phyloP scores from a whole-genome alignment of 2,329 filamentous ascomycete species.

The Arthrinium phaeospermum region DNA sequence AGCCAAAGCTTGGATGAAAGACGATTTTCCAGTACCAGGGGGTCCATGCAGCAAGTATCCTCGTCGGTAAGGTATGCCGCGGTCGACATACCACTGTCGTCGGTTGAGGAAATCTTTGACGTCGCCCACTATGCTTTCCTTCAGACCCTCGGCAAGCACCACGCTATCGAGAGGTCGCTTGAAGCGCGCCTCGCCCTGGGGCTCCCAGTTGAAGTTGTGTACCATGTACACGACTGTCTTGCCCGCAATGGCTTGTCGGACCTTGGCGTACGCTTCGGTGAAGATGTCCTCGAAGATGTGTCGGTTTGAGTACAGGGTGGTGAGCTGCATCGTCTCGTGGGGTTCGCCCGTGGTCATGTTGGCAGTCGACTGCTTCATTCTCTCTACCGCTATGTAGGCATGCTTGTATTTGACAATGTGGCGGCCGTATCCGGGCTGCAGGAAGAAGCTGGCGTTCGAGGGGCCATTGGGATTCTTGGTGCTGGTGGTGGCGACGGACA shows the following conservation, averaged over 20 bases:
- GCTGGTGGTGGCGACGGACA: conserved; percentile 59
- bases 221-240: conserved; percentile 93
- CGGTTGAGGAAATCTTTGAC: conserved; percentile 81
- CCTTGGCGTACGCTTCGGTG: conserved; percentile 81
- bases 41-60: conserved; percentile 90
- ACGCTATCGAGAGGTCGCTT: conserved; percentile 91
- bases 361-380: conserved; percentile 84
- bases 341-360: conserved; percentile 84
- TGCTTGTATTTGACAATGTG: conserved; percentile 87
- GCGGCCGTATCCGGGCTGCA: conserved; percentile 89
- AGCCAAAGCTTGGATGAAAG: conserved; percentile 93
- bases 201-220: conserved; percentile 82
- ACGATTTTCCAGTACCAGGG: conserved; percentile 91
- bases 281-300: conserved; percentile 92
- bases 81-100: conserved; percentile 87
- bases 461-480: conserved; percentile 63
- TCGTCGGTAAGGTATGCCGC: conserved; percentile 90
- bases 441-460: conserved; percentile 78
- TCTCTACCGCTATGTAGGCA: conserved; percentile 85
- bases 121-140: conserved; percentile 80
- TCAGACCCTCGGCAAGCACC: conserved; percentile 85
- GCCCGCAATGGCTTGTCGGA: conserved; percentile 81
- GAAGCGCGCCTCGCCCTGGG: conserved; percentile 81
- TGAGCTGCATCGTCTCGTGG: conserved; percentile 92
- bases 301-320: conserved; percentile 87